Base-by-base conservation (phyloP, 2,329 filamentous ascomycete species). In the Neocatenulostroma microsporum region DNA sequence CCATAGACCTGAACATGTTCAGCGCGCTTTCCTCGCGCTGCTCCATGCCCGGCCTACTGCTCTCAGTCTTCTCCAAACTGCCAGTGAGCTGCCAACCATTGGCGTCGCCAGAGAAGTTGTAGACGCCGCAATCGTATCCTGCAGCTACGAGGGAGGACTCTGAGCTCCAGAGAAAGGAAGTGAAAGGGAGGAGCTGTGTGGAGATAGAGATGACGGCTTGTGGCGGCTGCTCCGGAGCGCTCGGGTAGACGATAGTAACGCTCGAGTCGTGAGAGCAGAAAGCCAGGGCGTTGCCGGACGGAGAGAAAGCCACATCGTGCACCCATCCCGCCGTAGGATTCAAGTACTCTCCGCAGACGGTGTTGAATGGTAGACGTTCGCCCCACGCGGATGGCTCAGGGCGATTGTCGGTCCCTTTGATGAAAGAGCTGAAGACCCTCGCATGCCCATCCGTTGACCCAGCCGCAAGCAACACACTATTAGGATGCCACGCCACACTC, bases 1-100 rank as follows among this genome's bases (percentile, higher is more conserved):
- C 91, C 91, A 98, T 96, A 69, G 95, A 88, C 55, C 80, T 78
- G 69, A 98, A 98, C 86, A 96, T 94, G 64, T 96, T 94, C 61
- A 95, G 69, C 17, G 91, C 91, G 47, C 84, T 91, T 62, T 96
- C 91, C 64, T 96, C 91, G 21, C 82, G 74, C 37, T 76, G 74
- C 40, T 73, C 78, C 2, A 43, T 42, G 17, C 41, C 43, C 13
- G 47, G 50, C 12, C 46, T 37, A 20, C 42, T 48, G 3, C 46
- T 46, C 63, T 67, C 37, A 70, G 61, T 27, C 75, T 80, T 19
- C 66, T 95, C 88, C 43, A 96, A 68, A 3, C 84, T 82, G 21
- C 87, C 88, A 23, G 74, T 76, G 24, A 95, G 68, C 56, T 86
- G 75, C 91, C 91, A 98, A 28, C 89, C 88, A 21, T 68, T 67